These are phyloP conservation scores for Coriaria nepalensis DNA, from an alignment of 306 rosid genomes.

Conservation along the genomic window DNA sequence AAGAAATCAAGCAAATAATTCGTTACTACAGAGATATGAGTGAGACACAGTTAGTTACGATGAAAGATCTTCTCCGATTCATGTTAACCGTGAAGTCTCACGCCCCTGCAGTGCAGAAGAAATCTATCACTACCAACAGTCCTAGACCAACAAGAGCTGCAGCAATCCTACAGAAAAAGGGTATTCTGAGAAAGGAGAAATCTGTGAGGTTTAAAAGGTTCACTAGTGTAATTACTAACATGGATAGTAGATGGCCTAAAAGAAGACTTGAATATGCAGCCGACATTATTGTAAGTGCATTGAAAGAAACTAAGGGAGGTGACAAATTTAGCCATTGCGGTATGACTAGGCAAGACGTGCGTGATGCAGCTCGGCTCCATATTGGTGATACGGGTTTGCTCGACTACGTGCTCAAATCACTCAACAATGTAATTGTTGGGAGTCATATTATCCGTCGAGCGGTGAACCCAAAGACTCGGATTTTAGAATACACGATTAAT, in stretches of 20 bases:
- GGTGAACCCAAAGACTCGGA: slow-evolving; percentile 56
- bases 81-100: slow-evolving; percentile 77
- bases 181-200: slow-evolving; percentile 37
- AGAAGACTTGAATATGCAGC: slow-evolving; percentile 73
- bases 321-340: slow-evolving; percentile 33
- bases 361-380: slow-evolving; percentile 78
- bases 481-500: slow-evolving; percentile 64
- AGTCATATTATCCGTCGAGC: slow-evolving; percentile 51
- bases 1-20: slow-evolving; percentile 51
- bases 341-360: slow-evolving; percentile 71
- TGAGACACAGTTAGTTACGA: slow-evolving; percentile 50
- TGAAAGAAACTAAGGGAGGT: slow-evolving; percentile 45
- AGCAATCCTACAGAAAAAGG: slow-evolving; percentile 22
- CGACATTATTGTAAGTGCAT: slow-evolving; percentile 59
- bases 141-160: slow-evolving; percentile 22
- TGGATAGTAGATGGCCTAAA: slow-evolving; percentile 93
- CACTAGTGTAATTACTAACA: slow-evolving; percentile 35
- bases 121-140: slow-evolving; percentile 6
- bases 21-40: slow-evolving; percentile 62
- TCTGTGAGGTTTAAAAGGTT: slow-evolving; percentile 46
- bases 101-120: slow-evolving; percentile 25
- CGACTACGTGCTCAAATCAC: slow-evolving; percentile 74
- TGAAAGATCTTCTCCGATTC: slow-evolving; percentile 62
- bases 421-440: slow-evolving; percentile 68
- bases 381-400: slow-evolving; percentile 90